Evolutionary conservation across 129 eudicot genomes (phyloP).

Genomic region (Artemisia tridentata): DNA sequence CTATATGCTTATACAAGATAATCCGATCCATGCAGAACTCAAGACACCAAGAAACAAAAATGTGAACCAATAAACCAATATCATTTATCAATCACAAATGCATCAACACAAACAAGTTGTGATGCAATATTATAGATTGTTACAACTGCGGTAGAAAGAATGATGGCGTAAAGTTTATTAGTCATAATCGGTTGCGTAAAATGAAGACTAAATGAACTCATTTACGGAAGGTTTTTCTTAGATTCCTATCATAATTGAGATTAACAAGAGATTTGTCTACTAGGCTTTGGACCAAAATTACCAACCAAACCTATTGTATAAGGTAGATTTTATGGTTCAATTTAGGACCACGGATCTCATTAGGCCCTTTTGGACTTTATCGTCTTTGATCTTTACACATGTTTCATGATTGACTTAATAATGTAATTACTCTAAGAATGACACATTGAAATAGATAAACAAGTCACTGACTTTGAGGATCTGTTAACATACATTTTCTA

Average conservation of each 20-base stretch:
- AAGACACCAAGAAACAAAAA: not conserved
- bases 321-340: not conserved
- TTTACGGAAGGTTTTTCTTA: not conserved
- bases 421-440: not conserved
- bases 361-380: not conserved
- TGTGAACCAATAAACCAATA: not conserved
- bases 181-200: not conserved
- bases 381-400: too few species aligned
- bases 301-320: not conserved
- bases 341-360: not conserved
- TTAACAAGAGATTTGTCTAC: not conserved
- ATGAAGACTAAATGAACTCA: constrained; percentile 13
- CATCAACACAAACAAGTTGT: not conserved
- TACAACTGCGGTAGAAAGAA: too few species aligned
- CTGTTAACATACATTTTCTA: too few species aligned
- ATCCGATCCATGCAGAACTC: not conserved
- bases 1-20: not conserved
- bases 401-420: too few species aligned
- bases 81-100: not conserved
- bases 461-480: not conserved
- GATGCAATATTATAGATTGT: not conserved
- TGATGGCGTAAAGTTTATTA: constrained; percentile 5
- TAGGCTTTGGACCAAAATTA: not conserved
- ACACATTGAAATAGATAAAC: not conserved
- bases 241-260: not conserved